Conservation (phyloP, 441 rosid genomes). For the Breynia disticha region DNA sequence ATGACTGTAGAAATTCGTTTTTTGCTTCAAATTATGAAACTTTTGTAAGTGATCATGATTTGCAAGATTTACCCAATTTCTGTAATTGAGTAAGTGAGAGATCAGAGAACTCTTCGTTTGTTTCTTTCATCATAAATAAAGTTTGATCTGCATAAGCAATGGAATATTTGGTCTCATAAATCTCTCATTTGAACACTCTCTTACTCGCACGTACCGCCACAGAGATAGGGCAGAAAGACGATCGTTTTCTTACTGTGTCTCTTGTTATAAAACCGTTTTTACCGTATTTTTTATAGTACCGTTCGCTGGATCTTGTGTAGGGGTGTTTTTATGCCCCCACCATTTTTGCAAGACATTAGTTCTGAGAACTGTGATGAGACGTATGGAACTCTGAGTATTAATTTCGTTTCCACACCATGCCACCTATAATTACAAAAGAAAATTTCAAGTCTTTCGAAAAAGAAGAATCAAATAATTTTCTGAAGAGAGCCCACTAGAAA, state of each 20-base stretch:
- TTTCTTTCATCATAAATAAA: slow-evolving; percentile 1
- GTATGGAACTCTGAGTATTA: slow-evolving; percentile 23
- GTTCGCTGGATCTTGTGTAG: too few species aligned
- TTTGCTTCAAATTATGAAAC: slow-evolving; percentile 27
- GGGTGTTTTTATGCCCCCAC: slow-evolving; percentile 42
- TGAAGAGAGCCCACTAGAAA: neutral
- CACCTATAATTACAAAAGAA: neutral
- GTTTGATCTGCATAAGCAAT: slow-evolving; percentile 8
- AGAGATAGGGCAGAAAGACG: neutral
- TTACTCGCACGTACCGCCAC: too few species aligned
- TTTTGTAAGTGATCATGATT: slow-evolving; percentile 31
- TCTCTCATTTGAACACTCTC: neutral
- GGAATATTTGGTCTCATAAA: neutral
- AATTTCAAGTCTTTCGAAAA: neutral
- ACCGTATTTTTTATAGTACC: too few species aligned
- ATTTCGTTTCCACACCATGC: slow-evolving; percentile 10
- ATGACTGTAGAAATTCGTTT: neutral
- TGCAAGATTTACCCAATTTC: slow-evolving; percentile 23
- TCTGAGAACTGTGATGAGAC: slow-evolving; percentile 33
- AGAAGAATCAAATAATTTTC: neutral
- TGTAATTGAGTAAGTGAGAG: slow-evolving; percentile 9
- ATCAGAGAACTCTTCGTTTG: slow-evolving; percentile 11
- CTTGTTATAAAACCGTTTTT: too few species aligned
- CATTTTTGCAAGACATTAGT: slow-evolving; percentile 27
- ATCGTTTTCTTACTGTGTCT: neutral